phyloP scores from a whole-genome alignment of 176 grass and related monocot species.

The Canna indica region DNA sequence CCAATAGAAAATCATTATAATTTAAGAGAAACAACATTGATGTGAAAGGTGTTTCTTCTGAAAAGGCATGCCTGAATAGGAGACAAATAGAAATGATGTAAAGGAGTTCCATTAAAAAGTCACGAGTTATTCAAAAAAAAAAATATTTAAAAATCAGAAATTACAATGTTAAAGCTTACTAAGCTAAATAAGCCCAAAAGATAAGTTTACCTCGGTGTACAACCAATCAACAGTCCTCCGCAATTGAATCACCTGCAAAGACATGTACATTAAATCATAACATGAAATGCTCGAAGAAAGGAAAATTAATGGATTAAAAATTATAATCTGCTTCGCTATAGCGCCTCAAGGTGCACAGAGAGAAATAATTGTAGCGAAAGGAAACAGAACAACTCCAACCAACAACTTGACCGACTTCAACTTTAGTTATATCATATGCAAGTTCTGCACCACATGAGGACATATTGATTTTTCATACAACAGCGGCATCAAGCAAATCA shows the following conservation, averaged over 20 bases:
- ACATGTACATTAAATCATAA: not conserved
- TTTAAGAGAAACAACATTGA: too few species aligned
- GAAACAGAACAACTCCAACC: too few species aligned
- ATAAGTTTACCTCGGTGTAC: constrained; percentile 45
- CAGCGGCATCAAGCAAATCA: too few species aligned
- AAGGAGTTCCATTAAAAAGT: not conserved
- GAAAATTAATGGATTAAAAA: not conserved
- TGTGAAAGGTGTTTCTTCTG: not conserved
- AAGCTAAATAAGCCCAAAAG: not conserved
- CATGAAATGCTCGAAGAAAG: not conserved
- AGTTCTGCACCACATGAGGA: too few species aligned
- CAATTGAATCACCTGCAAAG: constrained; percentile 56
- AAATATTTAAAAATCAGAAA: not conserved
- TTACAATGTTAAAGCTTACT: not conserved
- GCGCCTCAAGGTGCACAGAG: too few species aligned
- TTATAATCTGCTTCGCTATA: too few species aligned
- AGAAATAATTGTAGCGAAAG: too few species aligned
- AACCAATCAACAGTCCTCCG: constrained; percentile 63
- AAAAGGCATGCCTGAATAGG: not conserved
- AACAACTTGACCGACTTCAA: too few species aligned
- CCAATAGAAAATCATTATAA: not conserved
- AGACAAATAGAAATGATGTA: not conserved
- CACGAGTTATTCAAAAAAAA: not conserved
- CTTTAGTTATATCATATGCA: too few species aligned
- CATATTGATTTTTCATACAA: too few species aligned